Conservation (phyloP, 768 basidiomycete species). For the Auriscalpium vulgare region DNA sequence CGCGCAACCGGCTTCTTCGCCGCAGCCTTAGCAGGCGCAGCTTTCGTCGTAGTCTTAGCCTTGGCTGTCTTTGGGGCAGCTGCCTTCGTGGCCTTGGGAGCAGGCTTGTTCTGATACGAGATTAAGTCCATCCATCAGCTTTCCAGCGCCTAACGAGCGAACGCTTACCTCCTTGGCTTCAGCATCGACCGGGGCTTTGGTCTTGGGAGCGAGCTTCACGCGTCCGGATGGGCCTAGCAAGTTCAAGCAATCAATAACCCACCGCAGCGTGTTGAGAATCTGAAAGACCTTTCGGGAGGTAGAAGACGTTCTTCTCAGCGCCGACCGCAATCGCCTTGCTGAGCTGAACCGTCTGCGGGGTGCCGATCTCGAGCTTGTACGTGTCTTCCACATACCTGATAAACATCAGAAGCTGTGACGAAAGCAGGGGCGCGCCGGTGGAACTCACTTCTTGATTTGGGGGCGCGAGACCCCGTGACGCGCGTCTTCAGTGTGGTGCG, state of each 20-base stretch:
- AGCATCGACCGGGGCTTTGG: slow-evolving; percentile 33
- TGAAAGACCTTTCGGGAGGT: slow-evolving; percentile 75
- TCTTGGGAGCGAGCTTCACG: slow-evolving; percentile 66
- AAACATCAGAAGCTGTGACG: background rate
- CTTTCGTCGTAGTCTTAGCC: slow-evolving; percentile 24
- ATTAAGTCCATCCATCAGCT: slow-evolving; percentile 4
- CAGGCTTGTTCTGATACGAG: slow-evolving; percentile 29
- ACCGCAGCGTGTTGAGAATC: background rate
- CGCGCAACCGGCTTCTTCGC: slow-evolving; percentile 6
- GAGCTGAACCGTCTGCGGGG: slow-evolving; percentile 72
- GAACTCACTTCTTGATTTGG: slow-evolving; percentile 83
- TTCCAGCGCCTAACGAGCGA: slow-evolving; percentile 10
- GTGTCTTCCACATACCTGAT: slow-evolving; percentile 73
- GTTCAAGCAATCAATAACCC: background rate
- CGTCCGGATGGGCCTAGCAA: slow-evolving; percentile 38
- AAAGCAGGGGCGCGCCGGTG: too few species aligned
- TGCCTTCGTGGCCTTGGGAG: slow-evolving; percentile 26
- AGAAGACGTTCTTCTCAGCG: slow-evolving; percentile 74
- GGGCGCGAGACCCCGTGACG: slow-evolving; percentile 83
- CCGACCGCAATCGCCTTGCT: slow-evolving; percentile 76
- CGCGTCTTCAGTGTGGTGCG: slow-evolving; percentile 62
- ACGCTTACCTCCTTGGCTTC: slow-evolving; percentile 53
- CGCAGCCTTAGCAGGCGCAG: slow-evolving; percentile 11
- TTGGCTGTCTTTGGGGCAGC: slow-evolving; percentile 22
- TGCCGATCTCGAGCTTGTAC: slow-evolving; percentile 75